A percentile compares a stretch with the other conserved stretches of the same genome.
Conservation (phyloP, 352 stramenopile genomes). For the Pythium pectinolyticum region DNA sequence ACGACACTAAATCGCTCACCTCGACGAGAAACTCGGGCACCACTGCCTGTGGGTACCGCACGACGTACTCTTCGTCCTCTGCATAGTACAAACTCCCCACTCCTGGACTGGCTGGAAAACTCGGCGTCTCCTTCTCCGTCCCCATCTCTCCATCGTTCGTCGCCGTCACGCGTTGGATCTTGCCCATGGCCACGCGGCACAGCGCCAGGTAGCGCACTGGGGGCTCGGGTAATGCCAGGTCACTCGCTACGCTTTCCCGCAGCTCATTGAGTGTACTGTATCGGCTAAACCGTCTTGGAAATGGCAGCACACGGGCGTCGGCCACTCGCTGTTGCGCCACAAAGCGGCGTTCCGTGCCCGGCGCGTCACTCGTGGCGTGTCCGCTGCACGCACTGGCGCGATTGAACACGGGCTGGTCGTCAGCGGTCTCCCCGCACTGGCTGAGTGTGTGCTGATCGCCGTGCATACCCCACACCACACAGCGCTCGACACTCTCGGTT, state of each 20-base stretch:
- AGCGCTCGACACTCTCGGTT: constrained; percentile 49
- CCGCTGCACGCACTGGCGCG: constrained; percentile 7
- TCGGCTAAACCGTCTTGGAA: constrained; percentile 66
- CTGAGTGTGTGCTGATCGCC: constrained; percentile 1
- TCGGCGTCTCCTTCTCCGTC: no score
- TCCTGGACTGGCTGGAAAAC: constrained; percentile 36
- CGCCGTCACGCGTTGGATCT: constrained; percentile 37
- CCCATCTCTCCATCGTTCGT: background rate
- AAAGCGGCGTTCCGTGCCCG: constrained; percentile 24
- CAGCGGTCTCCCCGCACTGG: background rate
- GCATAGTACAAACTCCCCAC: constrained; percentile 26
- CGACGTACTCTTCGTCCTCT: constrained; percentile 66
- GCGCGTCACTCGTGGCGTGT: background rate
- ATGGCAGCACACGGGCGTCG: constrained; percentile 28
- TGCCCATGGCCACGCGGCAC: constrained; percentile 67
- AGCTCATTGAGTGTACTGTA: constrained; percentile 70
- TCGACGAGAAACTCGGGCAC: constrained; percentile 79
- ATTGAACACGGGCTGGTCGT: constrained; percentile 38
- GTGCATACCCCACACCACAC: constrained; percentile 67
- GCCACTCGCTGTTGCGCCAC: constrained; percentile 10
- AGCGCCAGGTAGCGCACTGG: constrained; percentile 52
- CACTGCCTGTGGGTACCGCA: constrained; percentile 54
- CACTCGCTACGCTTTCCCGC: background rate
- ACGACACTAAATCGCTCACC: constrained; percentile 16
- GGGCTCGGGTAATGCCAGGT: background rate